Conservation (phyloP, 1,284 basidiomycete genomes). For the Ceratobasidium sp. region DNA sequence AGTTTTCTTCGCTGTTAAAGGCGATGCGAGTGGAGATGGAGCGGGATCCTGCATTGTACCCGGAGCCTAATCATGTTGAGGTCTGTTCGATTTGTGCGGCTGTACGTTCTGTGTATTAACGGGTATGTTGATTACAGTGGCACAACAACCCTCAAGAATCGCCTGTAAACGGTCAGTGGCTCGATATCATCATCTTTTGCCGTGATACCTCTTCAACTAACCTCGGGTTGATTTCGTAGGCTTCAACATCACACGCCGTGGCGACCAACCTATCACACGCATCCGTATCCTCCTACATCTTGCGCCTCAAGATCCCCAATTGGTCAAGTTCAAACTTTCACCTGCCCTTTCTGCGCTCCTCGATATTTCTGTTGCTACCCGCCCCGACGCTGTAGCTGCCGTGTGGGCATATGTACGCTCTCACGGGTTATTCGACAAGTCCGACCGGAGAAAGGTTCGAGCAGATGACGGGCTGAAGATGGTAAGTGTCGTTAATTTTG, state of each 20-base stretch:
- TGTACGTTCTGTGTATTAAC: constrained; percentile 47
- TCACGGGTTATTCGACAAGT: constrained; percentile 89
- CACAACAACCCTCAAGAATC: constrained; percentile 76
- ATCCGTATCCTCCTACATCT: constrained; percentile 84
- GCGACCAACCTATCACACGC: constrained; percentile 78
- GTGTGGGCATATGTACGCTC: constrained; percentile 96
- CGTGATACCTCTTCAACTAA: neutral
- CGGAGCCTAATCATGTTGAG: constrained; percentile 85
- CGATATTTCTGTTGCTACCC: constrained; percentile 87
- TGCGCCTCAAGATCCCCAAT: constrained; percentile 72
- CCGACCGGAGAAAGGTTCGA: constrained; percentile 83
- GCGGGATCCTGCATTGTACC: constrained; percentile 84
- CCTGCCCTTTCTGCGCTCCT: constrained; percentile 84
- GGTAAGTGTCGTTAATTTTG: constrained; percentile 60
- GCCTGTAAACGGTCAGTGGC: constrained; percentile 33
- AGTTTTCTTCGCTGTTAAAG: constrained; percentile 90
- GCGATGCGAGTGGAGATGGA: constrained; percentile 89
- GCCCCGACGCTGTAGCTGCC: constrained; percentile 83
- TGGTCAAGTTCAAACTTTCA: constrained; percentile 87
- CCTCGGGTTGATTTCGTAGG: constrained; percentile 61
- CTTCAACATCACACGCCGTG: constrained; percentile 88
- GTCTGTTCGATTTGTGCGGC: constrained; percentile 64
- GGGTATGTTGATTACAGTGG: constrained; percentile 68
- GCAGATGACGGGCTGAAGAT: constrained; percentile 79
- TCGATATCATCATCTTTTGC: neutral